Base-by-base conservation (phyloP, 116 monocot species). In the Dioscorea cayenensis region DNA sequence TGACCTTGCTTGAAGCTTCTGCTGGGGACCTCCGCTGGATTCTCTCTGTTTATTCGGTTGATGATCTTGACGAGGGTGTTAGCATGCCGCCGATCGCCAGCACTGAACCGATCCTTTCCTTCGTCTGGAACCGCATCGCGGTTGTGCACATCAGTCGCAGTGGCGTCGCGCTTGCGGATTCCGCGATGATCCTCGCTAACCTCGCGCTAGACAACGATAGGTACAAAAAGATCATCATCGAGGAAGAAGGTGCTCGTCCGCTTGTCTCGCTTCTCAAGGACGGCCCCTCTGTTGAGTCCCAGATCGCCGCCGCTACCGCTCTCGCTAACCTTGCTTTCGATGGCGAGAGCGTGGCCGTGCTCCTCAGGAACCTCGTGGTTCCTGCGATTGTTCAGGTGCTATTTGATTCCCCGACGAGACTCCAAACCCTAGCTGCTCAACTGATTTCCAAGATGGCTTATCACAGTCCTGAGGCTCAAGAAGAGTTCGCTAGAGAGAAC, bases 401-500 rank as follows among this genome's bases (percentile, higher is more conserved):
- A 9, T 69, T 81, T 0, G 77, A 81, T 28, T 73, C 84, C 17
- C 81, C 84, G 7, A 84, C 84, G 86, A 59, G 38, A 23, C 70
- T 90, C 18, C 90, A 86, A 63, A 76, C 76, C 29, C 69, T n/a
- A 8, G 72, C 84, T 0, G 77, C 90, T 14, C 23, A 23, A 14
- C 77, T 86, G 14, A 69, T 86, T 16, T 73, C 86, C 2, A 51
- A 65, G 7, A 81, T 89, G 78, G 89, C 89, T 19, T 65, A 36
- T 8, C 52, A 71, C 13, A 36, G 71, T 16, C 77, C 77, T 0
- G 28, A 35, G 1, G 74, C 84, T 2, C 84, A 82, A 66, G 84
- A 90, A 51, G 86, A 80, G 59, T 86, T 90, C 60, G 90, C 86
- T 5, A 68, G 77, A 22, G 82, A 84, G 71, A 90, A 90, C 49